Percentiles rank a stretch among this genome's conserved stretches.
phyloP scores from a whole-genome alignment of 345 rosid species.

The Aethionema arabicum region DNA sequence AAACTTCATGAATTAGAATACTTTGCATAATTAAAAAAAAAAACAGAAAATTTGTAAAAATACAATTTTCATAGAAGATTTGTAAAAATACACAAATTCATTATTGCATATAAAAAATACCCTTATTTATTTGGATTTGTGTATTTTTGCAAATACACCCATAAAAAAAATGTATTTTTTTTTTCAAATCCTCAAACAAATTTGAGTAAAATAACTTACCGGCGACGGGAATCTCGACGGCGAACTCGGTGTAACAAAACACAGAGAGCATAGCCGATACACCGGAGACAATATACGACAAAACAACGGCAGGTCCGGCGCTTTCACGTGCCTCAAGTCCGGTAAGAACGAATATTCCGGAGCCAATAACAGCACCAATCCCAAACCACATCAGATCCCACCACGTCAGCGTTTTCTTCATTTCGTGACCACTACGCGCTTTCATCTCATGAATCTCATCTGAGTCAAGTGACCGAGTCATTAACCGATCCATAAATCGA shows the following conservation, averaged over 20 bases:
- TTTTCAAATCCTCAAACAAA: neutral
- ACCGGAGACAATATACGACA: conserved; percentile 85
- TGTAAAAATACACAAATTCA: too few species aligned
- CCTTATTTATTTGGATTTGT: too few species aligned
- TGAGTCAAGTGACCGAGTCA: conserved; percentile 67
- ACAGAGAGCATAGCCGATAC: conserved; percentile 92
- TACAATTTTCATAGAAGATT: too few species aligned
- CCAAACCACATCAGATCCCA: conserved; percentile 99
- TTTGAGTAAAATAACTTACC: conserved; percentile 34
- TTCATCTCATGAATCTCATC: conserved; percentile 74
- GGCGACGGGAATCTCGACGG: conserved; percentile 92
- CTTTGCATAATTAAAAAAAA: too few species aligned
- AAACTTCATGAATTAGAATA: too few species aligned
- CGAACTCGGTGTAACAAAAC: conserved; percentile 95
- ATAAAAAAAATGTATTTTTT: too few species aligned
- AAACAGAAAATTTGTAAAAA: too few species aligned
- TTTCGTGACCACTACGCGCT: conserved; percentile 75
- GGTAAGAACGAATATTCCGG: conserved; percentile 88
- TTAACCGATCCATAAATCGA: conserved; percentile 56
- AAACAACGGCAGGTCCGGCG: conserved; percentile 84
- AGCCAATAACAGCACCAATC: conserved; percentile 83
- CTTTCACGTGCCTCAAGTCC: conserved; percentile 53
- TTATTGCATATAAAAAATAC: too few species aligned
- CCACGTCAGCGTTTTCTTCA: conserved; percentile 84
- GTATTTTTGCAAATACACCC: too few species aligned